Conservation (phyloP, 176 grass and related monocot genomes). For the Canna indica region DNA sequence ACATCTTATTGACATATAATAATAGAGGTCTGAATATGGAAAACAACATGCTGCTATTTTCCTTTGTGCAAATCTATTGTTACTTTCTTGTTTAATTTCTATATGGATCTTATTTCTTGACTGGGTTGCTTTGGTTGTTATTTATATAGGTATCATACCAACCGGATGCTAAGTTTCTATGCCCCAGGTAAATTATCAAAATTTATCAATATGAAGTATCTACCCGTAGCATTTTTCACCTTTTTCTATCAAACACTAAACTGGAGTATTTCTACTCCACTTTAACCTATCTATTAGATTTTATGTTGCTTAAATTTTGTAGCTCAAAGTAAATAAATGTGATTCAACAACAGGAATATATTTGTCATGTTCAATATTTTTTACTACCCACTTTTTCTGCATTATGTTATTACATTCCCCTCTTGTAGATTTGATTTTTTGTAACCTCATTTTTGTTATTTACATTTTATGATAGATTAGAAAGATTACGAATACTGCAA, state of each 20-base stretch:
- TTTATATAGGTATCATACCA: conserved; percentile 81
- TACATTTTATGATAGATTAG: not conserved
- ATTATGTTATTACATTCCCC: not conserved
- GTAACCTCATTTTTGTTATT: not conserved
- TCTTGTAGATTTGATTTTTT: not conserved
- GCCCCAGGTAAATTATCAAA: conserved; percentile 64
- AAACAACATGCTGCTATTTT: not conserved
- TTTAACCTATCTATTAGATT: not conserved
- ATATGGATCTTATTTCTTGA: not conserved
- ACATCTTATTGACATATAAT: not conserved
- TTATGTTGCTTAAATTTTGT: not conserved
- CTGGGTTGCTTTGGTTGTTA: conserved; percentile 9
- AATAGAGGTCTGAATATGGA: not conserved
- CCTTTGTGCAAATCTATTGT: not conserved
- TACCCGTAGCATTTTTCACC: not conserved
- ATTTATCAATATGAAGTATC: not conserved
- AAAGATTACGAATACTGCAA: not conserved
- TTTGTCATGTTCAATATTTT: not conserved
- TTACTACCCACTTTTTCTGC: not conserved
- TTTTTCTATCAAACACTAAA: not conserved
- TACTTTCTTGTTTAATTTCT: not conserved
- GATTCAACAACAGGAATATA: not conserved
- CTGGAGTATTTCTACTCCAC: not conserved
- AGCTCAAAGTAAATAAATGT: too few relatives aligned
- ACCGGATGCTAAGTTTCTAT: conserved; percentile 98